A percentile compares a stretch with the other conserved stretches of the same genome.
Evolutionary conservation across 179 eudicot genomes (phyloP).

Genomic region (Camellia oleifera): DNA sequence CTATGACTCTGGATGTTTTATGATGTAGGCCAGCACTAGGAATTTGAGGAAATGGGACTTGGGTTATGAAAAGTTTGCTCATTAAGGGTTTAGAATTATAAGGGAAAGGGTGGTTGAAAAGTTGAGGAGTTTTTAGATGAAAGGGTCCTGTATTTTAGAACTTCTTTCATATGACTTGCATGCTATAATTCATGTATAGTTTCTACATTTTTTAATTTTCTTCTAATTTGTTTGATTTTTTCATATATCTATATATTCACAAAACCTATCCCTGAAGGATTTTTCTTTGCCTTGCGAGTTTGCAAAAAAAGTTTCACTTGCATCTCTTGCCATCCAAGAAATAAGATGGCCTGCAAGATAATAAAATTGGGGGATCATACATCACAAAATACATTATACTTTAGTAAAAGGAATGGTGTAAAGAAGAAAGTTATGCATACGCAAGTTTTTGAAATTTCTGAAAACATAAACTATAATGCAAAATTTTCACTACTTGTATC

Average conservation of each 20-base stretch:
- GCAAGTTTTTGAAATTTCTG: constrained; percentile 1
- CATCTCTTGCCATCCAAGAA: background rate
- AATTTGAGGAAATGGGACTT: no score
- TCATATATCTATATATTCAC: background rate
- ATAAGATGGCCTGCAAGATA: background rate
- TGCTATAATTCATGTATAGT: no score
- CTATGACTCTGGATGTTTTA: no score
- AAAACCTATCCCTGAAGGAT: background rate
- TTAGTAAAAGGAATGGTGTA: background rate
- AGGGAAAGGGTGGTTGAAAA: no score
- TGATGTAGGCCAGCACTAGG: no score
- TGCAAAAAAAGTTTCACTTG: background rate
- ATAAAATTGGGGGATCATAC: background rate
- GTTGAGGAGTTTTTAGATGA: no score
- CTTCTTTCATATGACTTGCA: no score
- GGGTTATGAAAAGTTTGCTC: no score
- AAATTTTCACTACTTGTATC: background rate
- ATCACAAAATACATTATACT: background rate
- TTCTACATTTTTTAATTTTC: no score
- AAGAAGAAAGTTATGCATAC: background rate
- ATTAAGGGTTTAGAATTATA: no score
- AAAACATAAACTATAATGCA: background rate
- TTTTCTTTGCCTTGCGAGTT: background rate
- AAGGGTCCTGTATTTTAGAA: no score
- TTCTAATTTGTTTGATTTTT: background rate